Evolutionary conservation across 495 filamentous ascomycete genomes (phyloP).

Genomic region (Penicillium daleae): DNA sequence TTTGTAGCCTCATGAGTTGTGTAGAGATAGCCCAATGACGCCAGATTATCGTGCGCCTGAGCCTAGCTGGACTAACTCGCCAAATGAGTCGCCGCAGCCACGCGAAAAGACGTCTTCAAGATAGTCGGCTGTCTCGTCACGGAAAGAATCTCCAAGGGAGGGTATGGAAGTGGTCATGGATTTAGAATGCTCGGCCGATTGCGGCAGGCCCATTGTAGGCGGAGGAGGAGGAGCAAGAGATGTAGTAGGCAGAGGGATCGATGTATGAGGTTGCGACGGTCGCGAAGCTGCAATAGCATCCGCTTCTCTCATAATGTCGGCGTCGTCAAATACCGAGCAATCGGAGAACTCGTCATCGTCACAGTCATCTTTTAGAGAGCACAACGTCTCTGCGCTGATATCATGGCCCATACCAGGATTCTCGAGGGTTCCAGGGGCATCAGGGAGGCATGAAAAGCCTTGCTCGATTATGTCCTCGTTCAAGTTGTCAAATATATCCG

Average conservation of each 20-base stretch:
- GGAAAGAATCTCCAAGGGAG: constrained; percentile 39
- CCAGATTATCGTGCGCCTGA: constrained; percentile 4
- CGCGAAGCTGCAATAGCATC: constrained; percentile 23
- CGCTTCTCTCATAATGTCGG: constrained; percentile 35
- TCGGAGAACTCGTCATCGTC: constrained; percentile 49
- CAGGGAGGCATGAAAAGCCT: constrained; percentile 15
- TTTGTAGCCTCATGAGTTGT: not conserved
- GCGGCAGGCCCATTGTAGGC: not conserved
- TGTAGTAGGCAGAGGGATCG: constrained; percentile 1
- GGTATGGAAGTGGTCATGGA: constrained; percentile 1
- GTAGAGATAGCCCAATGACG: not conserved
- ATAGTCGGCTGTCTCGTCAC: constrained; percentile 45
- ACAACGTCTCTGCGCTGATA: not conserved
- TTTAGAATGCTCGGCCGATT: constrained; percentile 7
- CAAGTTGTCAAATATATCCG: constrained; percentile 26
- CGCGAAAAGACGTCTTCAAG: constrained; percentile 41
- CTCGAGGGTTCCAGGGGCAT: not conserved
- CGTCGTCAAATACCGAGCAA: constrained; percentile 45
- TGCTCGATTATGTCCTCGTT: constrained; percentile 22
- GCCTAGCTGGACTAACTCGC: constrained; percentile 32
- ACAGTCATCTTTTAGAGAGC: not conserved
- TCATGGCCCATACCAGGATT: not conserved
- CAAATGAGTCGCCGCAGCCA: constrained; percentile 36
- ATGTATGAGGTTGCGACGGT: constrained; percentile 2
- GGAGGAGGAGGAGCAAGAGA: not conserved